These are phyloP conservation scores for Prillingera fragicola DNA, from an alignment of 1,284 basidiomycete species.

Conservation along the genomic window DNA sequence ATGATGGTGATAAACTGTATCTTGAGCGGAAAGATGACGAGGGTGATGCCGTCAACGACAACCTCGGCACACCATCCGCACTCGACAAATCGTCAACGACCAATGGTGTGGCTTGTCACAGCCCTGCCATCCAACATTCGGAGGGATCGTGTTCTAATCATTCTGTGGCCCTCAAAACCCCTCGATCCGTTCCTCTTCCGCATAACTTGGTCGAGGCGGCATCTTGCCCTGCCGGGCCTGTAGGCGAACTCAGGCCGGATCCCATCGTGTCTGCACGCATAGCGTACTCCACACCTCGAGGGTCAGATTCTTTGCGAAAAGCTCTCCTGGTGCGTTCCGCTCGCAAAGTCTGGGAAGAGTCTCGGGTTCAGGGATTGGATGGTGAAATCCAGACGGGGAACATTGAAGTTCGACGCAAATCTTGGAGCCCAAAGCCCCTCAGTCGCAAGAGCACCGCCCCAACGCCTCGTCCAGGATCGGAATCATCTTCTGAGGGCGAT, in stretches of 20 bases:
- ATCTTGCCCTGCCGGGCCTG: conserved; percentile 13
- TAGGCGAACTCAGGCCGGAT: background rate
- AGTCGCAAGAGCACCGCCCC: conserved; percentile 23
- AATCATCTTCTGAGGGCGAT: conserved; percentile 9
- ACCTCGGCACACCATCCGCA: too few relatives aligned
- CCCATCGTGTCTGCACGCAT: conserved; percentile 25
- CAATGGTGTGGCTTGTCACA: too few relatives aligned
- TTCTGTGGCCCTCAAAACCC: too few relatives aligned
- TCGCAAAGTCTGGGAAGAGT: conserved; percentile 39
- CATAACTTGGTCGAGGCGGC: too few relatives aligned
- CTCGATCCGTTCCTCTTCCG: conserved; percentile 27
- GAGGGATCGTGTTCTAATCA: too few relatives aligned
- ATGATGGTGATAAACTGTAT: conserved; percentile 40
- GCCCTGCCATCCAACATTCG: too few relatives aligned
- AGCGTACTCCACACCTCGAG: conserved; percentile 31
- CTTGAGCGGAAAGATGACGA: conserved; percentile 30
- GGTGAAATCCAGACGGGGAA: conserved; percentile 32
- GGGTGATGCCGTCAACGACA: conserved; percentile 5
- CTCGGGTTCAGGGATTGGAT: conserved; percentile 27
- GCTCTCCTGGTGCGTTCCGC: conserved; percentile 40
- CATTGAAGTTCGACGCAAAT: conserved; percentile 32
- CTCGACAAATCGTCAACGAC: too few relatives aligned
- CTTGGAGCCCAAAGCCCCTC: conserved; percentile 16
- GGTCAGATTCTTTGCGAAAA: conserved; percentile 34
- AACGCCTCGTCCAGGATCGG: conserved; percentile 9